Conservation (phyloP, 805 yeast genomes). For the Saccharomycopsis fibuligera region DNA sequence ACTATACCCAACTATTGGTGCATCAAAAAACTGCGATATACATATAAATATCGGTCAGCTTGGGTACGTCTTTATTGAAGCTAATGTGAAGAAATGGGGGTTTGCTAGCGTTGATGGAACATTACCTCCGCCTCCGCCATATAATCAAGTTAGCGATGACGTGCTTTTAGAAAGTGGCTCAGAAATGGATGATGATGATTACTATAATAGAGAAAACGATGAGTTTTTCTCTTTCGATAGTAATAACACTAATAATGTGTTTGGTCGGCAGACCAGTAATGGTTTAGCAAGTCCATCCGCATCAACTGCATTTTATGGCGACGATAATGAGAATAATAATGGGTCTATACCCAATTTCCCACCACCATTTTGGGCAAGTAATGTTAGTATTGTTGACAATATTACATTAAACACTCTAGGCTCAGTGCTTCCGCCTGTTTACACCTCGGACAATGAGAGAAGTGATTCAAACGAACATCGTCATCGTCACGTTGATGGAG, state of each 20-base stretch:
- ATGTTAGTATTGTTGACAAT: constrained; percentile 16
- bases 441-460: constrained; percentile 8
- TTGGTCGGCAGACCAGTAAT: not conserved
- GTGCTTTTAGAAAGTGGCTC: constrained; percentile 55
- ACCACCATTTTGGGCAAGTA: constrained; percentile 22
- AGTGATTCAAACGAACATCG: no score
- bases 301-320: not conserved
- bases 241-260: not conserved
- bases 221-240: constrained; percentile 2
- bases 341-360: constrained; percentile 17
- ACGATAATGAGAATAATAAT: not conserved
- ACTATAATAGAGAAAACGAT: constrained; percentile 2
- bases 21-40: constrained; percentile 73
- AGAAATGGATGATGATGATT: constrained; percentile 38
- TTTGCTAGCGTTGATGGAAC: constrained; percentile 82
- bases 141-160: constrained; percentile 73
- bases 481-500: not conserved
- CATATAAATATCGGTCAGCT: constrained; percentile 85
- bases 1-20: constrained; percentile 84
- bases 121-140: constrained; percentile 91
- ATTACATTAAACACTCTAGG: constrained; percentile 20
- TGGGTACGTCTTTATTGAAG: constrained; percentile 88
- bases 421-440: constrained; percentile 15
- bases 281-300: not conserved
- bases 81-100: constrained; percentile 92